phyloP scores from a whole-genome alignment of 2,329 filamentous ascomycete genomes.

The Gliomastix tumulicola region DNA sequence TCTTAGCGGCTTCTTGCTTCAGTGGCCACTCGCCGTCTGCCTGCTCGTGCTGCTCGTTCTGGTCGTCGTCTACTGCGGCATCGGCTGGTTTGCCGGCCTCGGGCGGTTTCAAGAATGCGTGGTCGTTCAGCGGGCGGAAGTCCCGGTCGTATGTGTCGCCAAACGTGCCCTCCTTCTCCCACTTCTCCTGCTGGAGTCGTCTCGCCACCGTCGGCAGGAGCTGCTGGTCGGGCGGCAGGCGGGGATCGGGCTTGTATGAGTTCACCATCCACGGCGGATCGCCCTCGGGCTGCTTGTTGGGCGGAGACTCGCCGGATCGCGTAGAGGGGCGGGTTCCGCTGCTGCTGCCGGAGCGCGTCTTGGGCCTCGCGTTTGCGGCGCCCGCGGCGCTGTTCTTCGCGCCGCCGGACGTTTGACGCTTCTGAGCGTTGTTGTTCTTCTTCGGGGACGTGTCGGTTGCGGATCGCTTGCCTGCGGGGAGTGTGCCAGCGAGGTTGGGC shows the following conservation, averaged over 20 bases:
- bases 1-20: slow-evolving; percentile 37
- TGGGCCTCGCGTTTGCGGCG: slow-evolving; percentile 43
- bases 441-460: slow-evolving; percentile 46
- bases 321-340: slow-evolving; percentile 53
- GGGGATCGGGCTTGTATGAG: slow-evolving; percentile 92
- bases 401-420: slow-evolving; percentile 37
- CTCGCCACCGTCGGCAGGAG: slow-evolving; percentile 90
- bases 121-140: slow-evolving; percentile 74
- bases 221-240: slow-evolving; percentile 89
- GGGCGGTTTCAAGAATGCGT: slow-evolving; percentile 41
- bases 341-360: slow-evolving; percentile 51
- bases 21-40: slow-evolving; percentile 52
- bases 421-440: slow-evolving; percentile 29
- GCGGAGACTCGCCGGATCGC: slow-evolving; percentile 47
- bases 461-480: slow-evolving; percentile 33
- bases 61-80: slow-evolving; percentile 14
- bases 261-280: slow-evolving; percentile 93
- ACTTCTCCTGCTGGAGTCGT: slow-evolving; percentile 86
- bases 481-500: slow-evolving; percentile 11
- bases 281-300: slow-evolving; percentile 71
- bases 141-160: slow-evolving; percentile 82
- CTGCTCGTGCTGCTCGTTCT: slow-evolving; percentile 18
- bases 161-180: slow-evolving; percentile 86
- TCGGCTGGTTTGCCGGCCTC: slow-evolving; percentile 9
- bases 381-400: slow-evolving; percentile 30